Evolutionary conservation across 805 yeast species (phyloP), one percentile per base, ranked within the genome.

Genomic region (Wickerhamomyces hampshirensis): DNA sequence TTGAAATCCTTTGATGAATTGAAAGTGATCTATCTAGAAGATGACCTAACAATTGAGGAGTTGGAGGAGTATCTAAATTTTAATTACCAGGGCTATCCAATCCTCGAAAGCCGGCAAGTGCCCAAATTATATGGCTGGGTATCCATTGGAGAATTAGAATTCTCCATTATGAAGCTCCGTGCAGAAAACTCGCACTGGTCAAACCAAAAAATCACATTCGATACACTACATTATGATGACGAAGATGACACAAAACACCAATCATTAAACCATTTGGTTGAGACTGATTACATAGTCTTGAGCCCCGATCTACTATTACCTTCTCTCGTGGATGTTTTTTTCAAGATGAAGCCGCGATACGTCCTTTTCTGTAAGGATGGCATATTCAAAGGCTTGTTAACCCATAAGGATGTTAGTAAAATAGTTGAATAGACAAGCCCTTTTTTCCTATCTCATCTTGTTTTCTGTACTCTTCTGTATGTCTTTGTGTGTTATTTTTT

Each of bases 121-220:
- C 64, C 52, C 18, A 54, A 46, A 4, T 43, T 75, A 4, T 28
- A 63, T 3, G 80, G 80, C 1, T 69, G 65, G 57, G 46, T 74
- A 5, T 51, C 70, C 1, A 40, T 65, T 5, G 53, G 50, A 24
- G 73, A 68, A 21, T 43, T 74, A 16, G 38, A 41, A 11, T 37
- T 45, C 5, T 67, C 68, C 14, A 33, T 65, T 15, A 38, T 36
- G 4, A 44, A 44, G 15, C 10, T 36, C 3, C 18, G 4, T 11
- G 5, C 17, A 12, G 10, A 16, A 15, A 23, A 9, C 15, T 13
- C 23, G 18, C n/a, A 18, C 17, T 9, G 26, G 14, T 13, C 17
- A n/a, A 10, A n/a, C 4, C 26, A 16, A 33, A 30, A 15, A 14
- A 41, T 48, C 10, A 31, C 37, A 14, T 35, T 43, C 27, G 28